These are phyloP conservation scores for Postia placenta DNA, from an alignment of 768 basidiomycete species.

Conservation along the genomic window DNA sequence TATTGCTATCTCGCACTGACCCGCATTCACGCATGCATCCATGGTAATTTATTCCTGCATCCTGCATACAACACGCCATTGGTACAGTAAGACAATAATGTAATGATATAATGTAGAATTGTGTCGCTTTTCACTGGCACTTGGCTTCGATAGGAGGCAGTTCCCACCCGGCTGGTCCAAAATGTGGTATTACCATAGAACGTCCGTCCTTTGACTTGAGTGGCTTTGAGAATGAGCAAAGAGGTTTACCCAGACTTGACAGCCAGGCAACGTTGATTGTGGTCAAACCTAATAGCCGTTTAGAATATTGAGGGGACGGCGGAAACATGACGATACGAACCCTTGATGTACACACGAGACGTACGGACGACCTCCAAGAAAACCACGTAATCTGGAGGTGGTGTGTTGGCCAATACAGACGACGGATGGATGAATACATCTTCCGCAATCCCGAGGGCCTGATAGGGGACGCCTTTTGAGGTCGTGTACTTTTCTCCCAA, in stretches of 20 bases:
- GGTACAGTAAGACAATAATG: background rate
- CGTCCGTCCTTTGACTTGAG: conserved; percentile 60
- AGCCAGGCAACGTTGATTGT: conserved; percentile 87
- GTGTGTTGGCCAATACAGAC: conserved; percentile 59
- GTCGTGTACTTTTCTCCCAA: conserved; percentile 67
- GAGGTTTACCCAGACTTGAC: conserved; percentile 64
- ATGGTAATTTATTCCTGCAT: conserved; percentile 4
- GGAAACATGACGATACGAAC: conserved; percentile 31
- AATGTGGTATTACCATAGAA: conserved; percentile 74
- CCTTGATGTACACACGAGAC: conserved; percentile 72
- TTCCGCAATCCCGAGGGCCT: conserved; percentile 70
- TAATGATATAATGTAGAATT: too few species aligned
- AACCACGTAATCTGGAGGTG: conserved; percentile 83
- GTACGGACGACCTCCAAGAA: conserved; percentile 81
- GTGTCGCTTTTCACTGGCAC: too few species aligned
- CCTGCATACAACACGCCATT: background rate
- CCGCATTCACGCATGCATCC: background rate
- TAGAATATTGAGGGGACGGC: too few species aligned
- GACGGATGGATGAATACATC: conserved; percentile 93
- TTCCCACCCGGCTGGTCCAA: conserved; percentile 85
- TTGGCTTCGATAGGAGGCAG: conserved; percentile 59
- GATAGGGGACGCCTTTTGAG: conserved; percentile 77
- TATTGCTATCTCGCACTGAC: background rate
- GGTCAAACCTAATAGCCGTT: conserved; percentile 55
- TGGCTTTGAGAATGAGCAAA: conserved; percentile 90